Conservation (phyloP, 2,329 filamentous ascomycete species). For the Ophiocordyceps robertsii region DNA sequence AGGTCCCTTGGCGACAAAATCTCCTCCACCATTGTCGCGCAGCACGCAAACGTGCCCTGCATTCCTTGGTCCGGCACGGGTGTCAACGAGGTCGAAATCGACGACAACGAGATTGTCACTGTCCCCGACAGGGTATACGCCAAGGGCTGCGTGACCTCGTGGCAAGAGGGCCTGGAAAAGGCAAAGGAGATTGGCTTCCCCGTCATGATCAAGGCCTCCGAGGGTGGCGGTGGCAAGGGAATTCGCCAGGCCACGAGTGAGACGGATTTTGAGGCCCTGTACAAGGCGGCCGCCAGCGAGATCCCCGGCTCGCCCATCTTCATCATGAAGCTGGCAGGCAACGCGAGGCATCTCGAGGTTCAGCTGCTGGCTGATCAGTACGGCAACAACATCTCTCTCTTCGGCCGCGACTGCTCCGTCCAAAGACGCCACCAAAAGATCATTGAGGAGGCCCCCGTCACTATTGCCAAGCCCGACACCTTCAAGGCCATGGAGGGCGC, state of each 20-base stretch:
- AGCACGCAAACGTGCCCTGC: slow-evolving; percentile 90
- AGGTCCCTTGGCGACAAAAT: slow-evolving; percentile 99
- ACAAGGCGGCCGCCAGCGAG: slow-evolving; percentile 92
- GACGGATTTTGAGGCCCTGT: slow-evolving; percentile 72
- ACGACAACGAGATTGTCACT: slow-evolving; percentile 77
- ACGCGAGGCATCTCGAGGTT: slow-evolving; percentile 92
- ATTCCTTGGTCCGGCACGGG: slow-evolving; percentile 99
- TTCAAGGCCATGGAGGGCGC: slow-evolving; percentile 97
- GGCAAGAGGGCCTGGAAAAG: slow-evolving; percentile 77
- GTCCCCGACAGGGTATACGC: slow-evolving; percentile 76
- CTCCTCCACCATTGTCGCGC: slow-evolving; percentile 96
- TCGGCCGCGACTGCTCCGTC: slow-evolving; percentile 96
- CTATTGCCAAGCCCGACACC: slow-evolving; percentile 76
- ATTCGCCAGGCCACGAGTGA: slow-evolving; percentile 88
- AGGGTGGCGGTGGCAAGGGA: slow-evolving; percentile 97
- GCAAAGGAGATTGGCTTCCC: slow-evolving; percentile 92
- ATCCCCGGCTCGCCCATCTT: slow-evolving; percentile 98
- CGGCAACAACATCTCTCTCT: slow-evolving; percentile 98
- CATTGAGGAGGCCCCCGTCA: slow-evolving; percentile 96
- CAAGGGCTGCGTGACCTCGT: slow-evolving; percentile 81
- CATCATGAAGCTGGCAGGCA: slow-evolving; percentile 98
- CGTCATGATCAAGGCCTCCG: slow-evolving; percentile 99
- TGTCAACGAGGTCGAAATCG: slow-evolving; percentile 67
- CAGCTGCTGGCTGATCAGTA: slow-evolving; percentile 97
- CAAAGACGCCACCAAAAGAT: slow-evolving; percentile 99